Base-by-base conservation (phyloP, 2,329 filamentous ascomycete species). In the Fusarium musae region DNA sequence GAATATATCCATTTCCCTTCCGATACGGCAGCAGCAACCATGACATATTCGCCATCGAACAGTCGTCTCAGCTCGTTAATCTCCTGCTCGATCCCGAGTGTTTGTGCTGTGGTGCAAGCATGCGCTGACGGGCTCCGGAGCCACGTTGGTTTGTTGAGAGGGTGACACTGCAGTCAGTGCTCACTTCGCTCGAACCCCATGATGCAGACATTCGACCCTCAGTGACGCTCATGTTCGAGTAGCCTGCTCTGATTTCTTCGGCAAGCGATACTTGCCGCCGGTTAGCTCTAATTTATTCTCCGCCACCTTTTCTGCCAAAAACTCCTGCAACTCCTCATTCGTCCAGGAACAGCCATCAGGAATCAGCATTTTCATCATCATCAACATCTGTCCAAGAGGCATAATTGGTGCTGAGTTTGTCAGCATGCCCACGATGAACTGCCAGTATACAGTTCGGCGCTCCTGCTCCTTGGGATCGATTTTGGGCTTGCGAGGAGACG, bases 301-400 rank as follows among this genome's bases (percentile, higher is more conserved):
- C 10, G 86, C 85, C n/a, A 96, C 91, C 89, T 97, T 95, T 67
- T 92, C 90, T 13, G 85, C 89, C 65, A 98, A 83, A 80, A 98
- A 93, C 80, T 93, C 93, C 77, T 91, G 90, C 70, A 98, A 83
- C 83, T 98, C 95, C 79, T 97, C 95, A 78, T 93, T 93, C 70
- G 92, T 94, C 88, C 94, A 97, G 1, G 93, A 90, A 79, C 97
- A 98, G 4, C 95, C 95, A 17, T 94, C 94, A 1, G 93, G 90
- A 59, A 98, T 91, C 66, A 96, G 88, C 88, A 98, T 96, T 83
- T 94, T 94, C 87, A 99, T 88, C 94, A 98, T 98, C 92, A 95
- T 97, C 13, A 91, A 88, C 73, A 99, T 97, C 80, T 95, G 90
- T 62, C 87, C 87, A 66, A 95, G 84, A 57, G 93, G 92, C 93